Evolutionary conservation across 108 stramenopile species (phyloP), one percentile per base, ranked within the genome.

Genomic region (Cyclotella sp.): DNA sequence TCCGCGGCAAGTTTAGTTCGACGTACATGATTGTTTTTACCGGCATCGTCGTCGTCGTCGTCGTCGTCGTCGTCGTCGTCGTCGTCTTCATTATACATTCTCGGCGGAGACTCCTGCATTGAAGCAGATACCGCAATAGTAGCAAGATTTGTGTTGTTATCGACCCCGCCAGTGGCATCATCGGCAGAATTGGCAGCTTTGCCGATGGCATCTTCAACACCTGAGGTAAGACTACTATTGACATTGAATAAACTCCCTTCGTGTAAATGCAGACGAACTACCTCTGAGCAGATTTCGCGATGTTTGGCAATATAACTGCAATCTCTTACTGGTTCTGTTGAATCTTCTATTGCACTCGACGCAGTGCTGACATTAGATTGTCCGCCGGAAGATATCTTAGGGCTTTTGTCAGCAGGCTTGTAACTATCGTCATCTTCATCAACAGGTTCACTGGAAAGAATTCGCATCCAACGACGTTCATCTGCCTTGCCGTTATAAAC

Each of bases 261-360:
- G 16, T 7, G 14, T 28, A 16, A 2, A n/a, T 47, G 44, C 24
- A 47, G 21, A 66, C 26, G 27, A 27, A 66, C 21, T 24, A 43
- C 45, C 27, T 46, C 44, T 43, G 42, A 45, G 30, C 65, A 66
- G 21, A 66, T 41, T 24, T 66, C 65, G 26, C 44, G 65, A 11
- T 46, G 65, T 43, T 28, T 46, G 1, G 45, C 65, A 66, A 66
- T 66, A 11, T 66, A 24, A 27, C 1, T 9, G 46, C 65, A 66
- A 26, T 66, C 24, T 22, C 46, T 47, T 2, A 27, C 21, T 10
- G 1, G 10, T 46, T 19, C 15, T n/a, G n/a, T n/a, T 47, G 65
- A 39, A 2, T n/a, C 62, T 14, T 13, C 19, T 9, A 19, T 34
- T 12, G 12, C 7, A 63, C 9, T 16, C 13, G 62, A n/a, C 39